A percentile compares a stretch with the other conserved stretches of the same genome.
These are phyloP conservation scores for Sisymbrium irio DNA, from an alignment of 345 rosid genomes.

Conservation along the genomic window DNA sequence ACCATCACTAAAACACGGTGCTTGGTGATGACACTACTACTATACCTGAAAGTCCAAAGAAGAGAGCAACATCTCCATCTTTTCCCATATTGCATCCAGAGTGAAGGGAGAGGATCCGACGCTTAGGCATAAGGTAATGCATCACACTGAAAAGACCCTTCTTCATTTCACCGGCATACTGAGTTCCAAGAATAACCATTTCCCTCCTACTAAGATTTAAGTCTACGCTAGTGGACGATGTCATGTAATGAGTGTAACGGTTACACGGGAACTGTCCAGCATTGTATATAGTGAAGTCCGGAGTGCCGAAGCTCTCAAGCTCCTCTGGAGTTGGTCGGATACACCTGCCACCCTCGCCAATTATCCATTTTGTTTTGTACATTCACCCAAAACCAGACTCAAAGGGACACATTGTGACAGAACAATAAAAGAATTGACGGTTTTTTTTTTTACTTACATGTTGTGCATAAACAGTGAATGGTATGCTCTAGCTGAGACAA, in stretches of 20 bases:
- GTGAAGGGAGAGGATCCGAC: conserved; percentile 87
- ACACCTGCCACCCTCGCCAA: conserved; percentile 93
- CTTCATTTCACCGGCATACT: conserved; percentile 99
- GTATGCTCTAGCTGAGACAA: conserved; percentile 96
- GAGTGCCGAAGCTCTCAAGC: conserved; percentile 97
- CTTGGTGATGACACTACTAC: neutral
- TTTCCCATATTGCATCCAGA: conserved; percentile 99
- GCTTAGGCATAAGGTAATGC: conserved; percentile 99
- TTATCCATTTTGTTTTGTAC: conserved; percentile 46
- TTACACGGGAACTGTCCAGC: conserved; percentile 99
- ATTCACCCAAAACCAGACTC: conserved; percentile 22
- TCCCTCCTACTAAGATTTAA: conserved; percentile 89
- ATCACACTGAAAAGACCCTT: conserved; percentile 97
- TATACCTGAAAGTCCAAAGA: conserved; percentile 92
- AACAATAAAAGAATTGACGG: neutral
- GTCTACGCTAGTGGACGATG: conserved; percentile 96
- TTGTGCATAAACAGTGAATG: conserved; percentile 99
- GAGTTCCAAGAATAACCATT: conserved; percentile 99
- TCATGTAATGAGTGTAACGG: conserved; percentile 98
- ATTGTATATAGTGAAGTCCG: conserved; percentile 98
- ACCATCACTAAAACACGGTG: conserved; percentile 5
- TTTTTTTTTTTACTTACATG: conserved; percentile 63
- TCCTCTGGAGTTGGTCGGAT: conserved; percentile 96
- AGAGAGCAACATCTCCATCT: conserved; percentile 98
- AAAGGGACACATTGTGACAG: neutral